These are phyloP conservation scores for Talaromyces sp. DNA, from an alignment of 2,329 filamentous ascomycete genomes.

Conservation along the genomic window DNA sequence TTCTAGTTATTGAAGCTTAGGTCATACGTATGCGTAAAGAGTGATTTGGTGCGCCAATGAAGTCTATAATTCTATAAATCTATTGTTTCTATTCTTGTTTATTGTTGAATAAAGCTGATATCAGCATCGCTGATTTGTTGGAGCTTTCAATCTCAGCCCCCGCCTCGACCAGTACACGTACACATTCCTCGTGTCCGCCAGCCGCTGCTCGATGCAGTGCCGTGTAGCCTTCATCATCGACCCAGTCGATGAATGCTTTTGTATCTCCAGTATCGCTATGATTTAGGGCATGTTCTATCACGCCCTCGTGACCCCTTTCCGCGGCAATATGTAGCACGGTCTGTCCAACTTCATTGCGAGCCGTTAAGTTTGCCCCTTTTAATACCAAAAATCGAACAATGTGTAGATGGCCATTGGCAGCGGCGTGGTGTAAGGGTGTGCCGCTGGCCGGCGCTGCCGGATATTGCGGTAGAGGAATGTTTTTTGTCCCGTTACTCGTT, in stretches of 20 bases:
- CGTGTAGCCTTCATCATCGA: background rate
- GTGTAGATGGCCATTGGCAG: background rate
- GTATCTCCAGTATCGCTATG: slow-evolving; percentile 41
- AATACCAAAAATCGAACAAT: background rate
- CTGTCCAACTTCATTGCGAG: slow-evolving; percentile 29
- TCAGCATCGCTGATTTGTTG: slow-evolving; percentile 1
- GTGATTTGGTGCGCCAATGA: background rate
- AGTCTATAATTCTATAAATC: background rate
- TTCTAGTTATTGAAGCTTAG: background rate
- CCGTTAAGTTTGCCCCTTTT: background rate
- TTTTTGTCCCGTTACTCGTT: background rate
- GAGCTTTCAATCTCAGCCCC: slow-evolving; percentile 8
- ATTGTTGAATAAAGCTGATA: background rate
- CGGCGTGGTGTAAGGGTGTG: background rate
- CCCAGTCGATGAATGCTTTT: slow-evolving; percentile 21
- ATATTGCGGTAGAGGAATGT: background rate
- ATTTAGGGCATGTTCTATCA: background rate
- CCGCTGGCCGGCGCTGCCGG: background rate
- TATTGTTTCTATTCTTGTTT: background rate
- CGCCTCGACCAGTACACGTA: slow-evolving; percentile 8
- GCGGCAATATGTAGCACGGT: background rate
- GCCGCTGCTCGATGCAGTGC: slow-evolving; percentile 21
- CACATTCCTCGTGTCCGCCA: slow-evolving; percentile 11
- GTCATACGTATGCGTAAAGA: background rate
- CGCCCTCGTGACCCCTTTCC: background rate